Base-by-base conservation (phyloP, 371 early-diverging fungal species). In the Apophysomyces elegans region DNA sequence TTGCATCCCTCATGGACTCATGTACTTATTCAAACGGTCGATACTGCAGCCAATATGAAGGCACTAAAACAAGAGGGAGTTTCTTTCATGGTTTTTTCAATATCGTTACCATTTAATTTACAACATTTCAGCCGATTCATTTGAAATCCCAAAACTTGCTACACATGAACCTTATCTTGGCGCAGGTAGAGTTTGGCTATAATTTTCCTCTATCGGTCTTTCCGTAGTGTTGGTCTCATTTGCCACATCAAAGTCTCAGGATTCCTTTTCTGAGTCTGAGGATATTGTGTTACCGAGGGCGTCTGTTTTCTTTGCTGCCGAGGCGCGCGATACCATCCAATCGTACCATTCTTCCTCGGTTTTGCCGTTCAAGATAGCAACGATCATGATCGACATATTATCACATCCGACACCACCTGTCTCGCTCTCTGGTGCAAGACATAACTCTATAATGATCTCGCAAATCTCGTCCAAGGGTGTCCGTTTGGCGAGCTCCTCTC, bases 321-420 rank as follows among this genome's bases (percentile, higher is more conserved):
- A 56, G 21, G 68, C 47, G 43, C 76, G 74, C 3, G 39, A 6
- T 1, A 66, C 76, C 70, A 82, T 77, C 78, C 79, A 73, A 14
- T 85, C 70, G 44, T 87, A 84, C 95, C 95, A 95, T 72, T 92
- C 89, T 7, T 88, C 84, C 67, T 83, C 66, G 13, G 90, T 84
- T 70, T 81, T 85, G 56, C 95, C 96, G 70, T 91, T 82, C 58
- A 97, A 82, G 50, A 97, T 77, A 7, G 83, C 99, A 16, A 96
- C 91, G 61, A 99, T 92, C 58, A 97, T 79, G 37, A 99, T 91
- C 0, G 98, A 96, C 99, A 99, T 99, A 80, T 99, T 99, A 75
- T 99, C 99, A 79, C 95, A 97, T 9, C 99, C 99, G 35, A 97
- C 86, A n/a, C 94, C 94, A 58, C 91, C 93, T 37, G 90, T 74